A percentile compares a stretch with the other conserved stretches of the same genome.
Evolutionary conservation across 1,284 basidiomycete genomes (phyloP).

Genomic region (Ustilago vetiveriae): DNA sequence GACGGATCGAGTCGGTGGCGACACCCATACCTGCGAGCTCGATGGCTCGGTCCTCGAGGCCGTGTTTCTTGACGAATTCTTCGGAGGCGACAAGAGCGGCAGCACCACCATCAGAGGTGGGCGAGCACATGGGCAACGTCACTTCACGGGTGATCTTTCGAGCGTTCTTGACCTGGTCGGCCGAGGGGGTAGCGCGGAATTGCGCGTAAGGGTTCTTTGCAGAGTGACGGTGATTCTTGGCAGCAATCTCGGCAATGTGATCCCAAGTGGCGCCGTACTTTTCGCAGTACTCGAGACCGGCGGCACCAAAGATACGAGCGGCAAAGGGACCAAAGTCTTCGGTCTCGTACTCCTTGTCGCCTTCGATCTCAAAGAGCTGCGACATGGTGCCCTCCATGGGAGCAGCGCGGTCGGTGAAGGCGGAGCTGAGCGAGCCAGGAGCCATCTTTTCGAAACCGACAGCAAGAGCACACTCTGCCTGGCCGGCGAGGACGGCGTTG

Average conservation of each 20-base stretch:
- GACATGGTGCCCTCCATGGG: slow-evolving; percentile 72
- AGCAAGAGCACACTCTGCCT: slow-evolving; percentile 80
- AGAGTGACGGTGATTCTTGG: slow-evolving; percentile 85
- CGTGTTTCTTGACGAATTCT: slow-evolving; percentile 79
- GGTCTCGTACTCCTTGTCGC: slow-evolving; percentile 72
- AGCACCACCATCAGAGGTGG: slow-evolving; percentile 72
- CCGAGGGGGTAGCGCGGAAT: slow-evolving; percentile 70
- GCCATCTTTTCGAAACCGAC: slow-evolving; percentile 80
- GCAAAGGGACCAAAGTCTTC: slow-evolving; percentile 74
- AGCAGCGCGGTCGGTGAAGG: slow-evolving; percentile 76
- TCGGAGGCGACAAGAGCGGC: slow-evolving; percentile 77
- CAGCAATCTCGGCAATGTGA: slow-evolving; percentile 78
- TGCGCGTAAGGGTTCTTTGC: slow-evolving; percentile 86
- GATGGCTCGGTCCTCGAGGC: slow-evolving; percentile 84
- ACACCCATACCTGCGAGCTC: slow-evolving; percentile 69
- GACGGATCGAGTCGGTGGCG: slow-evolving; percentile 57
- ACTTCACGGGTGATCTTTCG: slow-evolving; percentile 75
- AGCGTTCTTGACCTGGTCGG: slow-evolving; percentile 51
- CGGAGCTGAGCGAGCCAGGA: slow-evolving; percentile 76
- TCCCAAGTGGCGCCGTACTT: slow-evolving; percentile 78
- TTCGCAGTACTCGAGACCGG: slow-evolving; percentile 79
- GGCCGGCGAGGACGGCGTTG: slow-evolving; percentile 72
- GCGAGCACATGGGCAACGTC: slow-evolving; percentile 87
- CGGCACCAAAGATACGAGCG: slow-evolving; percentile 81
- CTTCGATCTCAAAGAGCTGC: slow-evolving; percentile 72